Evolutionary conservation across 306 rosid genomes (phyloP).

Genomic region (Quercus alba): DNA sequence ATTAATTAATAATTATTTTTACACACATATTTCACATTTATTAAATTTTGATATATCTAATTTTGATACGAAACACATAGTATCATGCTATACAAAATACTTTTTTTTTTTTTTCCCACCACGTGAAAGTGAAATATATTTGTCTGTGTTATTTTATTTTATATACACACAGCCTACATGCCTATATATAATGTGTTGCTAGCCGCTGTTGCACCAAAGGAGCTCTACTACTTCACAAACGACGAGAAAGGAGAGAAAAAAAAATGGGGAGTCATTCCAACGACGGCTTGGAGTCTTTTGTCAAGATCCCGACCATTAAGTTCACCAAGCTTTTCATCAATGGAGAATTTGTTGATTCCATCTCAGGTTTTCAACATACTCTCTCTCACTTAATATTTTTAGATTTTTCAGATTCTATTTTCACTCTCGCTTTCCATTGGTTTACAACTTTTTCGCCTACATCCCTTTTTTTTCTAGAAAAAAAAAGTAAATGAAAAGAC

Average conservation of each 20-base stretch:
- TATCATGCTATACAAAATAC: no score
- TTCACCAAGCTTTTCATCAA: conserved; percentile 92
- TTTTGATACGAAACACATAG: accelerated
- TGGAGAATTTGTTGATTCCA: conserved; percentile 70
- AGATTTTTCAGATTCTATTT: neutral
- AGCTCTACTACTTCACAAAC: neutral
- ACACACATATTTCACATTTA: no score
- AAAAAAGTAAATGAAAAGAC: no score
- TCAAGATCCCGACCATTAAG: conserved; percentile 51
- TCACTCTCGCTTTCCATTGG: neutral
- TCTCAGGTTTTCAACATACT: conserved; percentile 53
- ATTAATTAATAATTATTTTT: no score
- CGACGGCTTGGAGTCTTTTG: conserved; percentile 6
- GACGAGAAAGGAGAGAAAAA: neutral
- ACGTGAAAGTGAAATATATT: no score
- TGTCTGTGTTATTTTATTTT: no score
- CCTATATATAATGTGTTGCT: neutral
- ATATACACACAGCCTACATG: no score
- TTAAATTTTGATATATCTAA: no score
- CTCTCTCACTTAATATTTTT: neutral
- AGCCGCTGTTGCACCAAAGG: neutral
- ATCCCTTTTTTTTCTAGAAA: neutral
- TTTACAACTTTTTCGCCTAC: no score
- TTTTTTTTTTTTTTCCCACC: accelerated
- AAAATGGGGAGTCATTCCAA: conserved; percentile 44